Percentiles rank a stretch among this genome's conserved stretches.
These are phyloP conservation scores for Sarcomyxa edulis DNA, from an alignment of 768 basidiomycete species.

Conservation along the genomic window DNA sequence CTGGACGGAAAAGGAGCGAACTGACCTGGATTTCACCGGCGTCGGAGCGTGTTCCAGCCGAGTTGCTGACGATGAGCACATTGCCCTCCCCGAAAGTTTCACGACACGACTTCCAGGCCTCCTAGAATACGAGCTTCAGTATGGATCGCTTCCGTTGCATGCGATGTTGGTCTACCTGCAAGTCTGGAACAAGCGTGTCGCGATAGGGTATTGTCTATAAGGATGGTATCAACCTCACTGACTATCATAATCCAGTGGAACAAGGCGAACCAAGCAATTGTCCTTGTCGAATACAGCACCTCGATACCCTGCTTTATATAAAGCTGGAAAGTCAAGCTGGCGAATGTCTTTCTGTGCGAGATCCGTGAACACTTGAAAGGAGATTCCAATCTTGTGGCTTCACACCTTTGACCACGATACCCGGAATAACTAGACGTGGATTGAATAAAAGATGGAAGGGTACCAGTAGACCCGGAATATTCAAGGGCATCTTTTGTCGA, in stretches of 20 bases:
- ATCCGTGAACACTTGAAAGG: conserved; percentile 8
- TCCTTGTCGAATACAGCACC: conserved; percentile 98
- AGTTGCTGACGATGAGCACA: conserved; percentile 91
- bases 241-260: neutral
- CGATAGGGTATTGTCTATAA: conserved; percentile 72
- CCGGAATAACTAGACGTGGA: conserved; percentile 66
- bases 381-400: neutral
- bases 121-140: conserved; percentile 29
- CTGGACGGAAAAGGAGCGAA: conserved; percentile 12
- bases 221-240: no score
- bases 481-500: conserved; percentile 86
- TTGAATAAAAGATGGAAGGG: conserved; percentile 66
- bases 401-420: conserved; percentile 61
- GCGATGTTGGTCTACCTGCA: conserved; percentile 48
- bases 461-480: conserved; percentile 64
- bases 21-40: conserved; percentile 76
- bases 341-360: conserved; percentile 71
- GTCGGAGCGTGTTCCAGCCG: conserved; percentile 79
- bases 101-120: conserved; percentile 71
- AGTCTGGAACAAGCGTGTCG: conserved; percentile 73
- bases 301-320: conserved; percentile 73
- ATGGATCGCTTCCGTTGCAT: neutral
- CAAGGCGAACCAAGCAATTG: conserved; percentile 76
- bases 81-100: conserved; percentile 71
- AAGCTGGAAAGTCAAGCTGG: conserved; percentile 69